Evolutionary conservation across 202 grass and related monocot genomes (phyloP).

Genomic region (Schoenoplectus tabernaemontani): DNA sequence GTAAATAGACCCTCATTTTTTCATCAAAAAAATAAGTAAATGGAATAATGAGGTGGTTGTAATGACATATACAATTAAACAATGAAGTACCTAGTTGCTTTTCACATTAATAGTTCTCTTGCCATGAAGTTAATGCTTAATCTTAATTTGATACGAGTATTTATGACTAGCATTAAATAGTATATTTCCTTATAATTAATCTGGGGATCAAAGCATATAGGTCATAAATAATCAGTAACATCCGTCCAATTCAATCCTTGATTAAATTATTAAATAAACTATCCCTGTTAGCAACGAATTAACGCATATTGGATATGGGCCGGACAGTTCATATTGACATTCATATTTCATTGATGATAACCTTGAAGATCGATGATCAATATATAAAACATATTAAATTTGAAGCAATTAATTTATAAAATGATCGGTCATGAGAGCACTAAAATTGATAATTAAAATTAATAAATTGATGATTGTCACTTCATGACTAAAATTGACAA

Average conservation of each 20-base stretch:
- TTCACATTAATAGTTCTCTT: conserved; percentile 18
- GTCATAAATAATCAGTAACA: conserved; percentile 11
- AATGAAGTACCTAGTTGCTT: not conserved
- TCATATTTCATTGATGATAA: too few species aligned
- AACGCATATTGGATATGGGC: too few species aligned
- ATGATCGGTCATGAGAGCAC: too few species aligned
- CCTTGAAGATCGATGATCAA: too few species aligned
- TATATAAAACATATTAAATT: too few species aligned
- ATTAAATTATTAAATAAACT: conserved; percentile 1
- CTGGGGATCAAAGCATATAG: conserved; percentile 3
- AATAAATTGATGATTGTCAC: too few species aligned
- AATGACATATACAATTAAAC: conserved; percentile 4
- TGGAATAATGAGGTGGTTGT: conserved; percentile 6
- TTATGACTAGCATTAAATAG: conserved; percentile 16
- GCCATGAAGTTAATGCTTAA: conserved; percentile 19
- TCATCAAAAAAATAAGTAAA: not conserved
- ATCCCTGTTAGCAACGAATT: too few species aligned
- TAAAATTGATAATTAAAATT: too few species aligned
- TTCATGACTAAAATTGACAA: too few species aligned
- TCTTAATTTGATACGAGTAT: not conserved
- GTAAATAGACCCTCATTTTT: too few species aligned
- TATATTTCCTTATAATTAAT: conserved; percentile 13
- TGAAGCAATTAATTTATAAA: too few species aligned
- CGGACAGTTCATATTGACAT: too few species aligned
- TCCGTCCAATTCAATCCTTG: not conserved